Evolutionary conservation across 805 yeast species (phyloP).

Genomic region (Clavispora carvajalis): DNA sequence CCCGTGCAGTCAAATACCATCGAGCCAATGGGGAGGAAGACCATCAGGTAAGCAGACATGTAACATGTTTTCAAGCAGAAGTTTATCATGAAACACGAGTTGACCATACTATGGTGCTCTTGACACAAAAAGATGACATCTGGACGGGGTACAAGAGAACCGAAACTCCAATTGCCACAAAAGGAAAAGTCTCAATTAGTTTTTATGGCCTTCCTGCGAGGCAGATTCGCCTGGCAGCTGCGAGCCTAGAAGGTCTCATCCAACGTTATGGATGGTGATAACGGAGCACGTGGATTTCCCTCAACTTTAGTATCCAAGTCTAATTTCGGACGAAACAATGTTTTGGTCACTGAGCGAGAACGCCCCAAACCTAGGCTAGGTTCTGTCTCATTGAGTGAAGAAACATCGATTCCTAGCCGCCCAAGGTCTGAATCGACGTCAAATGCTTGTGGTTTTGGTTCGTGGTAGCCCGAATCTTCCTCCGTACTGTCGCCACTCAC

Average conservation of each 20-base stretch:
- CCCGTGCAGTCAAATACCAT: too few species aligned
- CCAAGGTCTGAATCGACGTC: slow-evolving; percentile 24
- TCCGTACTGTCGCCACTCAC: slow-evolving; percentile 17
- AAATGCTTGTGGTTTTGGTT: slow-evolving; percentile 32
- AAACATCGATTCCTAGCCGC: slow-evolving; percentile 28
- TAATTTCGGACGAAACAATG: slow-evolving; percentile 32
- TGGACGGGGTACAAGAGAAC: too few species aligned
- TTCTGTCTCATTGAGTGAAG: slow-evolving; percentile 18
- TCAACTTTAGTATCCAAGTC: slow-evolving; percentile 15
- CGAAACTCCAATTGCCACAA: too few species aligned
- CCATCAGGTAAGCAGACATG: too few species aligned
- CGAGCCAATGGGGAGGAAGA: too few species aligned
- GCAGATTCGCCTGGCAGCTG: too few species aligned
- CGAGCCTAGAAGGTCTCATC: slow-evolving; percentile 22
- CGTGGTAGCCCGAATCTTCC: slow-evolving; percentile 18
- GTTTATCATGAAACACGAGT: too few species aligned
- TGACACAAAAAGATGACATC: too few species aligned
- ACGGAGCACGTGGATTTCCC: slow-evolving; percentile 7
- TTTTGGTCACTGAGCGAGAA: slow-evolving; percentile 27
- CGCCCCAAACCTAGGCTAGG: slow-evolving; percentile 10
- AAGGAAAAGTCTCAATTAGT: too few species aligned
- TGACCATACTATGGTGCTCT: too few species aligned
- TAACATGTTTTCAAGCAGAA: too few species aligned
- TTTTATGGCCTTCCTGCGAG: too few species aligned
- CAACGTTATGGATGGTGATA: slow-evolving; percentile 35